A percentile compares a stretch with the other conserved stretches of the same genome.
These are phyloP conservation scores for Nemania bipapillata DNA, from an alignment of 2,329 filamentous ascomycete genomes.

Conservation along the genomic window DNA sequence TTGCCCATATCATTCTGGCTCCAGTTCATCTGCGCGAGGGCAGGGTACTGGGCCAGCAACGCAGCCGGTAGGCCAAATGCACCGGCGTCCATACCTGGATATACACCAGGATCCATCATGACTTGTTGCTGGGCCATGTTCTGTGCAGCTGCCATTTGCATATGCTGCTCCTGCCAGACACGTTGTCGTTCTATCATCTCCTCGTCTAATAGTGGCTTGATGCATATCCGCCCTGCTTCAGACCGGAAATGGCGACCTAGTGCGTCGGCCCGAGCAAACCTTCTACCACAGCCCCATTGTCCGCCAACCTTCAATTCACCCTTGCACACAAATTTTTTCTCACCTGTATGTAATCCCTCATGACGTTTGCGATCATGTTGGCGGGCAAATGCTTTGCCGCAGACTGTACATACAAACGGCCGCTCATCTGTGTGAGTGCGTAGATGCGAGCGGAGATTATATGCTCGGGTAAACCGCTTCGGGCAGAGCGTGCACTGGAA, in stretches of 20 bases:
- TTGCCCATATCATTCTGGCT: slow-evolving; percentile 71
- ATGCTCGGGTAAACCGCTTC: slow-evolving; percentile 94
- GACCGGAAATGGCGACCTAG: slow-evolving; percentile 94
- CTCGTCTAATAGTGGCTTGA: slow-evolving; percentile 95
- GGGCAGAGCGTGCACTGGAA: slow-evolving; percentile 95
- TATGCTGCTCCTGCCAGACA: slow-evolving; percentile 76
- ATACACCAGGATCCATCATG: slow-evolving; percentile 62
- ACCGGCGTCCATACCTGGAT: slow-evolving; percentile 69
- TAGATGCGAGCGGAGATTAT: slow-evolving; percentile 93
- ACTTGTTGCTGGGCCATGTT: slow-evolving; percentile 65
- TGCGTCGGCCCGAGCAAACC: slow-evolving; percentile 94
- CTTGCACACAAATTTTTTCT: slow-evolving; percentile 98
- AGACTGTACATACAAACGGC: slow-evolving; percentile 96
- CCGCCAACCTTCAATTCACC: slow-evolving; percentile 85
- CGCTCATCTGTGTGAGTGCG: slow-evolving; percentile 97
- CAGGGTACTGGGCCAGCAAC: slow-evolving; percentile 89
- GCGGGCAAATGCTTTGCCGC: slow-evolving; percentile 94
- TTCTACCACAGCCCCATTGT: slow-evolving; percentile 90
- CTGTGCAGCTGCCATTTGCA: slow-evolving; percentile 66
- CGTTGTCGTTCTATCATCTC: slow-evolving; percentile 86
- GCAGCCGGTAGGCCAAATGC: slow-evolving; percentile 83
- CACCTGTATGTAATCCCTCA: slow-evolving; percentile 93
- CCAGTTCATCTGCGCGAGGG: slow-evolving; percentile 91
- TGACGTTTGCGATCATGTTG: slow-evolving; percentile 98
- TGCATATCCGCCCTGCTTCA: slow-evolving; percentile 94